phyloP scores from a whole-genome alignment of 2,329 filamentous ascomycete genomes.

The Aspergillus flavus region DNA sequence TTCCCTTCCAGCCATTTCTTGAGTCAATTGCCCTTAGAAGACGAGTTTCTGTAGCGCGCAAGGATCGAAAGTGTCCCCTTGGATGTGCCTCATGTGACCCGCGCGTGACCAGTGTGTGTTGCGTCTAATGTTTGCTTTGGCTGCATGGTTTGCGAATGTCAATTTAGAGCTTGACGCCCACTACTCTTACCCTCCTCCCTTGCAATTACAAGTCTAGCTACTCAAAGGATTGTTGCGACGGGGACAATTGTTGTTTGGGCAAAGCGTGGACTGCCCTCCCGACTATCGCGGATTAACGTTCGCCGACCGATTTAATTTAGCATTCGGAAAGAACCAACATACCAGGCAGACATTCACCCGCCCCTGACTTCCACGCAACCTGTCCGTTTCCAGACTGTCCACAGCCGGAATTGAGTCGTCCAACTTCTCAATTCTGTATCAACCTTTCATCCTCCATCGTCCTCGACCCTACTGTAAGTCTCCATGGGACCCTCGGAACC shows the following conservation, averaged over 20 bases:
- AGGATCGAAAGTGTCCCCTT: not conserved
- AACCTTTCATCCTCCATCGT: not conserved
- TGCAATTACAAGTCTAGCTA: not conserved
- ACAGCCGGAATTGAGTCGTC: not conserved
- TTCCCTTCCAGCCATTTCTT: not conserved
- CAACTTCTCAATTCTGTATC: not conserved
- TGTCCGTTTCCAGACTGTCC: constrained; percentile 2
- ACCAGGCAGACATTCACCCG: constrained; percentile 15
- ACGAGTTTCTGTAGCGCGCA: not conserved
- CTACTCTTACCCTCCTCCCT: not conserved
- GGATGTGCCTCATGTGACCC: not conserved
- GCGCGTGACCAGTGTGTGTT: not conserved
- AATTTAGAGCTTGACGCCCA: not conserved
- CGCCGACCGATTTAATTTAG: constrained; percentile 25
- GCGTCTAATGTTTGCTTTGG: not conserved
- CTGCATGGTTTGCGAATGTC: not conserved
- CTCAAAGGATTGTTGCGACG: not conserved
- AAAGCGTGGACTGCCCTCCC: constrained; percentile 4
- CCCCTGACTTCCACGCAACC: constrained; percentile 18
- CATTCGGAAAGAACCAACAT: constrained; percentile 25
- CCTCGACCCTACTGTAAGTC: constrained; percentile 16
- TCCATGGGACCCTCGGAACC: constrained; percentile 7
- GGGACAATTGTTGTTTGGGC: not conserved
- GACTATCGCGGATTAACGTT: constrained; percentile 26
- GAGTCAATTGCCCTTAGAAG: not conserved